Evolutionary conservation across 805 yeast genomes (phyloP).

Genomic region (Saturnispora gosingensis): DNA sequence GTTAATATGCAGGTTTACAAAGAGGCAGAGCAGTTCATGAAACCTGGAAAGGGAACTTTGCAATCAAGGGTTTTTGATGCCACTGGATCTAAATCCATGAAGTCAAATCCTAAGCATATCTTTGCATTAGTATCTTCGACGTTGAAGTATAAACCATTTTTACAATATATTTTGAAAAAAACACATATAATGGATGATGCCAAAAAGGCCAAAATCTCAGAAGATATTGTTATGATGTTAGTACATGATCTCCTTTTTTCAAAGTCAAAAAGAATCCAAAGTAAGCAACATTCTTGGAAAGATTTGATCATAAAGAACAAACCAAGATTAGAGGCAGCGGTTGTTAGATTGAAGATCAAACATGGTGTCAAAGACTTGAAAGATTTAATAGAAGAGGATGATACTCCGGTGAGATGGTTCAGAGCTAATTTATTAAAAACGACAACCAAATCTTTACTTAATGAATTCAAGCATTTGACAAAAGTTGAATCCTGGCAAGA

Average conservation of each 20-base stretch:
- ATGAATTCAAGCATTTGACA: conserved; percentile 36
- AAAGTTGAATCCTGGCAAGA: conserved; percentile 38
- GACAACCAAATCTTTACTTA: conserved; percentile 30
- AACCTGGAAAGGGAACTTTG: conserved; percentile 40
- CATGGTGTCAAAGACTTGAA: conserved; percentile 50
- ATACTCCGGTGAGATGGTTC: conserved; percentile 75
- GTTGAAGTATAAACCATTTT: conserved; percentile 56
- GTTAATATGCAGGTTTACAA: conserved; percentile 30
- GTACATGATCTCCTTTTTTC: conserved; percentile 77
- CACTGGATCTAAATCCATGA: conserved; percentile 35
- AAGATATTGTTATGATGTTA: conserved; percentile 49
- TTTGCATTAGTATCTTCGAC: conserved; percentile 79
- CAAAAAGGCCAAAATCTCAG: conserved; percentile 37
- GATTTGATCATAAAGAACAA: conserved; percentile 71
- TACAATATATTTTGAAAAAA: conserved; percentile 53
- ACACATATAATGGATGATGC: conserved; percentile 55
- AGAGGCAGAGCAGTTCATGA: conserved; percentile 36
- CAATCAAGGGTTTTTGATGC: conserved; percentile 44
- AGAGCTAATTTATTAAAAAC: conserved; percentile 59
- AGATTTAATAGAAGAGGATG: conserved; percentile 46
- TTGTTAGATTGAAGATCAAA: conserved; percentile 66
- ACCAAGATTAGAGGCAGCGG: conserved; percentile 74
- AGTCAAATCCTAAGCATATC: conserved; percentile 72
- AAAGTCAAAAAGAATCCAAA: conserved; percentile 70
- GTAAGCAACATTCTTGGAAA: conserved; percentile 82